Percentiles rank a stretch among this genome's conserved stretches.
Conservation (phyloP, 1,139 yeast species). For the Lodderomyces oxycetoniae region DNA sequence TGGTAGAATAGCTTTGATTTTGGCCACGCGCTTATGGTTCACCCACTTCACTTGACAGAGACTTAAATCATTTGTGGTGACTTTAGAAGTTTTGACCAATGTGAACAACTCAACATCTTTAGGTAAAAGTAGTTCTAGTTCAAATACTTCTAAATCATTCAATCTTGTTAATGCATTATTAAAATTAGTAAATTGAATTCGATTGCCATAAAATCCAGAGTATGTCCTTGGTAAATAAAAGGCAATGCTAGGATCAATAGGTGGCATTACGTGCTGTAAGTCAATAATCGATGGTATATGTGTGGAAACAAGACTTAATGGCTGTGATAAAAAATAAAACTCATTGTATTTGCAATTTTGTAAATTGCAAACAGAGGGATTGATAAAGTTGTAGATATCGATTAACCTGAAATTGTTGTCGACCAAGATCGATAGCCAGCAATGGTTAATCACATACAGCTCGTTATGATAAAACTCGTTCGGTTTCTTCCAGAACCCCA, state of each 20-base stretch:
- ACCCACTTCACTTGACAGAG: slow-evolving; percentile 76
- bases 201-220: slow-evolving; percentile 67
- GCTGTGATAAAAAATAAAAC: slow-evolving; percentile 75
- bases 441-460: slow-evolving; percentile 66
- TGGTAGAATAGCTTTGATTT: slow-evolving; percentile 79
- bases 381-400: slow-evolving; percentile 47
- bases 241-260: slow-evolving; percentile 73
- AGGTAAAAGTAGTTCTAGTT: slow-evolving; percentile 71
- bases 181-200: slow-evolving; percentile 58
- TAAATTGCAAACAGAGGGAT: slow-evolving; percentile 35
- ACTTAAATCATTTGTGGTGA: slow-evolving; percentile 50
- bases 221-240: slow-evolving; percentile 79
- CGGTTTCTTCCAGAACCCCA: slow-evolving; percentile 83
- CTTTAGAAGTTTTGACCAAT: slow-evolving; percentile 48
- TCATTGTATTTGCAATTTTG: slow-evolving; percentile 32
- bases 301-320: slow-evolving; percentile 70
- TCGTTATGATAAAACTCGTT: slow-evolving; percentile 51
- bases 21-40: slow-evolving; percentile 59
- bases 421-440: slow-evolving; percentile 78
- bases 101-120: slow-evolving; percentile 60
- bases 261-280: slow-evolving; percentile 83
- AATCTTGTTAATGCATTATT: slow-evolving; percentile 74
- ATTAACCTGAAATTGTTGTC: slow-evolving; percentile 76
- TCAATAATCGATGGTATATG: slow-evolving; percentile 78
- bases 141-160: slow-evolving; percentile 72